These are phyloP conservation scores for Yarrowia divulgata DNA, from an alignment of 805 yeast species.

Conservation along the genomic window DNA sequence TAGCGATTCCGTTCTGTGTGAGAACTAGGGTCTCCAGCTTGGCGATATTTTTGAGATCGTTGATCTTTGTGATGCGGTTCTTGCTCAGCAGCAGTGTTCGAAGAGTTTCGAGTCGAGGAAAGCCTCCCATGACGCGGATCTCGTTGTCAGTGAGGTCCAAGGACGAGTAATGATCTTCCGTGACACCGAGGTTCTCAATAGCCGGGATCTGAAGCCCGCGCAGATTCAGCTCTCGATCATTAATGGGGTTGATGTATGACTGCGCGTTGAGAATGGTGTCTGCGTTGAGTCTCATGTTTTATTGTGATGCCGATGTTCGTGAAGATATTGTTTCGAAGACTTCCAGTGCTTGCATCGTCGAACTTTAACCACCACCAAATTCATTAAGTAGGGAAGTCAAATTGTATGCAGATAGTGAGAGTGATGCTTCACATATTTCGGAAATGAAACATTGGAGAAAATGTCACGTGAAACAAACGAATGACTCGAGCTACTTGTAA, in stretches of 20 bases:
- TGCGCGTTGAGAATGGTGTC: slow-evolving; percentile 60
- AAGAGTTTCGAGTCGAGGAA: slow-evolving; percentile 56
- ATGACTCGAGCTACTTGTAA: no score
- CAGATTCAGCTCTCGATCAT: slow-evolving; percentile 54
- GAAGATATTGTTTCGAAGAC: slow-evolving; percentile 26
- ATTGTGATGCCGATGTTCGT: slow-evolving; percentile 1
- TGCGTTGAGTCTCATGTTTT: slow-evolving; percentile 63
- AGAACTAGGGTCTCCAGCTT: slow-evolving; percentile 62
- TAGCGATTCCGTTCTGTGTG: slow-evolving; percentile 58
- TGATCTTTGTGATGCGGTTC: slow-evolving; percentile 61
- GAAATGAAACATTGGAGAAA: no score
- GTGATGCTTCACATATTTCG: not conserved
- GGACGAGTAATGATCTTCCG: slow-evolving; percentile 57
- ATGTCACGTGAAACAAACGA: no score
- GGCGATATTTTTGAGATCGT: slow-evolving; percentile 53
- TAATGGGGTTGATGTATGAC: slow-evolving; percentile 56
- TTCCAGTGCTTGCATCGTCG: slow-evolving; percentile 10
- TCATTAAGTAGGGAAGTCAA: not conserved
- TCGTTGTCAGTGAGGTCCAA: slow-evolving; percentile 82
- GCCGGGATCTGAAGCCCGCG: slow-evolving; percentile 53
- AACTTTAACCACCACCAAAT: slow-evolving; percentile 1
- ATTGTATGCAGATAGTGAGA: not conserved
- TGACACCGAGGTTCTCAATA: slow-evolving; percentile 56
- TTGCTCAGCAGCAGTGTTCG: slow-evolving; percentile 66
- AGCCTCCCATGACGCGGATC: slow-evolving; percentile 60